Evolutionary conservation across 208 protist genomes (phyloP), one percentile per base, ranked within the genome.

Genomic region (Wallacemonas collosoma): DNA sequence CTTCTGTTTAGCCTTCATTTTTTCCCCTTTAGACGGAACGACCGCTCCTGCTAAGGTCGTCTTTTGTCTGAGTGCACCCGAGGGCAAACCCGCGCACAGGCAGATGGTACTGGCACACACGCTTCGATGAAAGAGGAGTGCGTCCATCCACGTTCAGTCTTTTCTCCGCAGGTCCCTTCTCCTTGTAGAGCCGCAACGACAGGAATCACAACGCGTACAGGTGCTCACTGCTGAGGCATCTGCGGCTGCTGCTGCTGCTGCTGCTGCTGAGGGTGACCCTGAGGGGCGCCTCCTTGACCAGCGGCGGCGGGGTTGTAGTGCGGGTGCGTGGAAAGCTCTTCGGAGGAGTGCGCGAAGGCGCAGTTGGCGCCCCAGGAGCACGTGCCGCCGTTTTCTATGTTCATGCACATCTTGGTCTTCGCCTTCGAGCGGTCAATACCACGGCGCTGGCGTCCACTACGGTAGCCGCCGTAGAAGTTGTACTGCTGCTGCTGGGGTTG

Each of bases 371-470:
- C 91, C 79, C 81, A 96, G 0, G 89, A 90, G 79, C 91, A 96
- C 53, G 77, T 90, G 53, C 91, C 91, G 51, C 89, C 87, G 56
- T 86, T 93, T 72, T 94, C 82, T 39, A 94, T 93, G 78, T 96
- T 94, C 89, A 96, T 96, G 81, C 91, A 96, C 91, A 96, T 94
- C 81, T 96, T 96, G 45, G 91, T 96, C 82, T 96, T 96, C 26
- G 82, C 57, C 75, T 96, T 96, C 45, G 75, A 79, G 26, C 81
- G 81, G 76, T 96, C 91, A 71, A 96, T 94, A 44, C 91, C 91
- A 53, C 82, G 82, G 43, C 85, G 83, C 17, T 69, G 82, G 58
- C 85, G 85, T 35, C 78, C 64, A 71, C 70, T 73, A 43, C 83
- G 80, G 75, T 80, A 84, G 44, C 72, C 73, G 6, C 55, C 36